Base-by-base conservation (phyloP, 257 asterid genomes). In the Ajuga chamaepitys region DNA sequence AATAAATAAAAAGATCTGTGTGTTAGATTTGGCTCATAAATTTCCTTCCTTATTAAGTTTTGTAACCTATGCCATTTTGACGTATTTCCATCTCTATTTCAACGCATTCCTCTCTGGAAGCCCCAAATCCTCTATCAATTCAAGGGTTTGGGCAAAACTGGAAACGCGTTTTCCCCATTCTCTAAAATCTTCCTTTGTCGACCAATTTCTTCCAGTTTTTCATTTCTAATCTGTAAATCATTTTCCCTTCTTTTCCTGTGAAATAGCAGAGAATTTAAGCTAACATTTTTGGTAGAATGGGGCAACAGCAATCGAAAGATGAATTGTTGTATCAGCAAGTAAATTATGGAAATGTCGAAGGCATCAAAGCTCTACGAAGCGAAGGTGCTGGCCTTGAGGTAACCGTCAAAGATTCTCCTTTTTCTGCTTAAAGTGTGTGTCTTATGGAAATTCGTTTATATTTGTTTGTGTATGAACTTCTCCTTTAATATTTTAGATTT, bases 341-440 rank as follows among this genome's bases (percentile, higher is more conserved):
- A 42, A 89, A 72, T 73, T 75, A 72, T 76, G 98, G 95, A 40
- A 84, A 84, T 26, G 34, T 62, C 32, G 91, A 89, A 58, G 95
- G 88, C 58, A 89, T 93, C 83, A 93, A 83, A 85, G 59, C 96
- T 71, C 98, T 93, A 56, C 87, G 75, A 26, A 67, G 72, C 1
- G 93, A 89, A 45, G 98, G 98, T 50, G 98, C 98, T 67, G 87
- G 91, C 66, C 97, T 93, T 50, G 98, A 89, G 98, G 98, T 94
- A 79, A 10, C 5, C 21, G 28, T 17, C 28, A 38, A 21, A 28
- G 24, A 25, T 26, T 12, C 17, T 30, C 67, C 42, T 20, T 26
- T 46, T 6, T 37, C 20, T 41, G 21, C 6, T 22, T 30, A n/a
- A 26, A 44, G 18, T 67, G 25, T 24, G 47, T 35, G 58, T 58